Base-by-base conservation (phyloP, 1,284 basidiomycete genomes). In the Hemileia vastatrix region DNA sequence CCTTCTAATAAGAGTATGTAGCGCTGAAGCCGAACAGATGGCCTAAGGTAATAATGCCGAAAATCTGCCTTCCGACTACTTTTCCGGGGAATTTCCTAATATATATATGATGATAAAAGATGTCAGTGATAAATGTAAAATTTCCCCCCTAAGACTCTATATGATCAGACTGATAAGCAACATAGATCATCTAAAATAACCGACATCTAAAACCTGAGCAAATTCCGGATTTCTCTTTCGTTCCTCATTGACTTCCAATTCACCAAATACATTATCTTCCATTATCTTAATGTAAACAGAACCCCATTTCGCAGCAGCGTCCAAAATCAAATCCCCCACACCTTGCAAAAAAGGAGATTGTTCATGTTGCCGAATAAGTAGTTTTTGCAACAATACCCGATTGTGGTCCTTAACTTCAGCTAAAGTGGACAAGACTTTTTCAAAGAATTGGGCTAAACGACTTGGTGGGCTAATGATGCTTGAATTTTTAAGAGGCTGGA, bases 241-340 rank as follows among this genome's bases (percentile, higher is more conserved):
- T 76, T 96, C 91, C 24, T 91, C 86, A 74, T 87, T 88, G 75
- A 97, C 79, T 63, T 85, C 79, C 73, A 86, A 86, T 74, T 95
- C 91, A 0, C 91, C 91, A 5, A 87, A 77, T 0, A 92, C 90
- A 59, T 91, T 82, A 70, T 87, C 84, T 2, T 88, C 87, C 21
- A 92, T 83, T 69, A 96, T 96, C 11, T 81, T 80, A 0, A 89
- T 88, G 76, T 98, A 98, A 2, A 86, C 84, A 6, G 84, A 79
- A 36, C 87, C 82, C 79, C 96, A 97, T 71, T 93, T 88, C 1
- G 88, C 85, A 0, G 90, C 90, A 0, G 90, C 87, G 15, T 86
- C 83, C 54, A 96, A 78, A 72, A 96, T 89, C 57, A 97, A 84
- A 72, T 97, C 92, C 0, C 93, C 94, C 50, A 97, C 87, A 50